phyloP scores from a whole-genome alignment of 1,139 yeast species.

The Casaregolazyma suthepensis region DNA sequence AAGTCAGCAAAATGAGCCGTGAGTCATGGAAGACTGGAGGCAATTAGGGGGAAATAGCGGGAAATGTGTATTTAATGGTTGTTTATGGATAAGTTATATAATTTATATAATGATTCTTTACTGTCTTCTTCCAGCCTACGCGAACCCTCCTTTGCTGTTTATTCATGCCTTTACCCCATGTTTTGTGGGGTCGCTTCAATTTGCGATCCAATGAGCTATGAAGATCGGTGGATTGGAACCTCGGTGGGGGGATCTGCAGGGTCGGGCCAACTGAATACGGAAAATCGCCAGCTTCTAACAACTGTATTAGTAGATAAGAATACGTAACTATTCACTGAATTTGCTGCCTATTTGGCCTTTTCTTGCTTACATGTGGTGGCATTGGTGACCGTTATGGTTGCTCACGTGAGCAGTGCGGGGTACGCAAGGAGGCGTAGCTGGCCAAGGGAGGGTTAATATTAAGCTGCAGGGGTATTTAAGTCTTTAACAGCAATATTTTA shows the following conservation, averaged over 20 bases:
- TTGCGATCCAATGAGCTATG: not conserved
- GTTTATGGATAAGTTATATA: too few species aligned
- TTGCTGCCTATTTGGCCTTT: not conserved
- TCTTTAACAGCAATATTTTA: too few species aligned
- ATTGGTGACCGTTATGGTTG: not conserved
- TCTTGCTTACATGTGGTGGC: not conserved
- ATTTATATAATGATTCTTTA: not conserved
- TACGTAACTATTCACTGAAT: not conserved
- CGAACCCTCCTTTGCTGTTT: not conserved
- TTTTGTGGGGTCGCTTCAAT: not conserved
- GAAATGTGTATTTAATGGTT: not conserved
- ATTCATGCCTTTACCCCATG: not conserved
- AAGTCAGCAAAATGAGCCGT: not conserved
- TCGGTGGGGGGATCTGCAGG: not conserved
- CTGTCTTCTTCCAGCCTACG: not conserved
- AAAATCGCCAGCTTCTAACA: not conserved
- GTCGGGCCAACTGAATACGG: not conserved
- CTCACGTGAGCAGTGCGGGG: slow-evolving; percentile 1
- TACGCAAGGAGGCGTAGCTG: not conserved
- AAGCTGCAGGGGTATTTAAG: too few species aligned
- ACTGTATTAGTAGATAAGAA: not conserved
- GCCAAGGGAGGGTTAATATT: not conserved
- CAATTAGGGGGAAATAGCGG: not conserved
- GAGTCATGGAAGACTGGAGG: not conserved
- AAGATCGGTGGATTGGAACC: not conserved